Evolutionary conservation across 2,329 filamentous ascomycete species (phyloP), one percentile per base, ranked within the genome.

Genomic region (Myriosclerotinia scirpicola): DNA sequence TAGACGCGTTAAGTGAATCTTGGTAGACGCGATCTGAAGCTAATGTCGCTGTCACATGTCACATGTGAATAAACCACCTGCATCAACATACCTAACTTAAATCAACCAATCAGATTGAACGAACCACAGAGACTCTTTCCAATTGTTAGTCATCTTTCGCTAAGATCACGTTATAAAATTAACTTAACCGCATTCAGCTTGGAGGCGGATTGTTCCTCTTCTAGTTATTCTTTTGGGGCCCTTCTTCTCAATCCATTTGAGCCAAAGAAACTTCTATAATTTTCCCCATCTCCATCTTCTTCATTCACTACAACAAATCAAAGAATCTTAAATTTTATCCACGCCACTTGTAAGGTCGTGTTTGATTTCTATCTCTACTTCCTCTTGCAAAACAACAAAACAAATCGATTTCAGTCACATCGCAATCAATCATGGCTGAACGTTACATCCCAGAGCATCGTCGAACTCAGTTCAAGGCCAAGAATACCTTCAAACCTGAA

Each of bases 361-460:
- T 30, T 42, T 46, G 36, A 53, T 52, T 44, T 48, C 3, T n/a
- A 65, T 34, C 56, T 54, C 56, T 22, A 42, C 48, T 52, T 40
- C 36, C n/a, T 46, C 30, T 67, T 64, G 64, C 56, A 53, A 67
- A 40, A 54, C 8, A 46, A 50, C 58, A 56, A 9, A 17, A 44
- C 40, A 46, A 66, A 62, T 59, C 52, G 53, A 48, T 61, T 22
- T 44, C 54, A 68, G 48, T 65, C 64, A 60, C 30, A 69, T 69
- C 72, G 68, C 73, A 76, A 75, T 48, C 44, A 48, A 48, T 54
- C 64, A 99, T 99, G 95, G 91, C 95, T 80, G 95, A 99, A 81
- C 92, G 95, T 77, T 99, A 97, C 84, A 99, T 99, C 78, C 95
- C 95, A 80, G 95, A 99, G 84, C 95, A 99, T 85, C 93, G 95